Evolutionary conservation across 202 grass and related monocot genomes (phyloP).

Genomic region (Brachypodium distachyon): DNA sequence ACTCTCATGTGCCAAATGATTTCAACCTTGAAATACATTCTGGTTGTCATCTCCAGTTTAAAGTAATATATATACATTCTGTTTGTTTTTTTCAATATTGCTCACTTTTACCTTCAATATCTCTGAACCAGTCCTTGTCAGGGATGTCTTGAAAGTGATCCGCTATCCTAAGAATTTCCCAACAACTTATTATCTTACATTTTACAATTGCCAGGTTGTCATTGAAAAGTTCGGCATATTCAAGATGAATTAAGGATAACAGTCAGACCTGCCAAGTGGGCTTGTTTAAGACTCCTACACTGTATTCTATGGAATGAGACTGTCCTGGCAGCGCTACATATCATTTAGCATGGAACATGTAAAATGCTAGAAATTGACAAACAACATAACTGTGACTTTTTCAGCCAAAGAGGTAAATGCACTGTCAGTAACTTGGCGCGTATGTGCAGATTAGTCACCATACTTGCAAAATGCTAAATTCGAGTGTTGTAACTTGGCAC

Average conservation of each 20-base stretch:
- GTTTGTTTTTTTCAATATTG: background rate
- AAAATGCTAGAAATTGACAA: background rate
- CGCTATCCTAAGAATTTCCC: background rate
- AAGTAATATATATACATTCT: background rate
- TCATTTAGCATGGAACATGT: constrained; percentile 5
- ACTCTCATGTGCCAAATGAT: background rate
- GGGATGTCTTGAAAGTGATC: background rate
- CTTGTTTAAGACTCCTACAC: background rate
- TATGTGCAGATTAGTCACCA: too few relatives aligned
- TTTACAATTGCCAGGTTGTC: constrained; percentile 19
- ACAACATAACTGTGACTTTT: constrained; percentile 17
- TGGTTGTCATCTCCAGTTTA: background rate
- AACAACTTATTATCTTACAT: background rate
- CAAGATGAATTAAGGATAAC: constrained; percentile 9
- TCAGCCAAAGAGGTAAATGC: too few relatives aligned
- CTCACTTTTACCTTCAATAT: background rate
- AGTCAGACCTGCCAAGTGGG: constrained; percentile 10
- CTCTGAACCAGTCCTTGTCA: background rate
- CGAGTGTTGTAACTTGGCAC: too few relatives aligned
- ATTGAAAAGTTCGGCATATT: background rate
- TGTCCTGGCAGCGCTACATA: background rate
- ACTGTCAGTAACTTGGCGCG: too few relatives aligned
- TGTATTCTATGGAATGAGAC: background rate
- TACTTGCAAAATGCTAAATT: too few relatives aligned
- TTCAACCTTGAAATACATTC: background rate